These are phyloP conservation scores for Lipomyces sp. DNA, from an alignment of 805 yeast genomes.

Conservation along the genomic window DNA sequence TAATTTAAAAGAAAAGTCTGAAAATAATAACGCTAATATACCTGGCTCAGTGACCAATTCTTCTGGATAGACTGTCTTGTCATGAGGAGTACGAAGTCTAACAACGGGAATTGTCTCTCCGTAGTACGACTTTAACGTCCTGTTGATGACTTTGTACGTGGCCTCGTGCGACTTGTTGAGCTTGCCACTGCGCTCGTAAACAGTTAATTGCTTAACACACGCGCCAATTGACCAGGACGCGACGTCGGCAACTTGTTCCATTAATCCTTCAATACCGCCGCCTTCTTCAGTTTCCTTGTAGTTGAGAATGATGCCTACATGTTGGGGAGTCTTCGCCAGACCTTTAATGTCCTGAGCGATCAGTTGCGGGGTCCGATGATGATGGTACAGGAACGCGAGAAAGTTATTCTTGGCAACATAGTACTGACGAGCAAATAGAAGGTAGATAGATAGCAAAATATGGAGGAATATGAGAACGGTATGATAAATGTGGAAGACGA, in stretches of 20 bases:
- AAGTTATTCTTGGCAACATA: constrained; percentile 34
- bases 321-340: constrained; percentile 75
- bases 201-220: constrained; percentile 72
- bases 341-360: constrained; percentile 81
- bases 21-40: neutral
- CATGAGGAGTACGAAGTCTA: constrained; percentile 26
- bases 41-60: constrained; percentile 13
- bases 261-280: constrained; percentile 83
- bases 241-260: constrained; percentile 76
- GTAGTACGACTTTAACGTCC: constrained; percentile 29
- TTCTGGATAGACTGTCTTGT: constrained; percentile 25
- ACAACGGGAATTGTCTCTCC: constrained; percentile 24
- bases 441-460: constrained; percentile 25
- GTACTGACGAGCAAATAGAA: constrained; percentile 17
- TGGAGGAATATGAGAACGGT: constrained; percentile 35
- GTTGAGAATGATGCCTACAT: constrained; percentile 75
- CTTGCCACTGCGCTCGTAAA: constrained; percentile 61
- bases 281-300: constrained; percentile 80
- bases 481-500: constrained; percentile 31
- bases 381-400: constrained; percentile 38
- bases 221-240: constrained; percentile 88
- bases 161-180: constrained; percentile 24
- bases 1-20: neutral
- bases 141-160: constrained; percentile 19
- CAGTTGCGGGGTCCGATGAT: constrained; percentile 68